Base-by-base conservation (phyloP, 192 early-diverging fungal species). In the Mortierella claussenii region DNA sequence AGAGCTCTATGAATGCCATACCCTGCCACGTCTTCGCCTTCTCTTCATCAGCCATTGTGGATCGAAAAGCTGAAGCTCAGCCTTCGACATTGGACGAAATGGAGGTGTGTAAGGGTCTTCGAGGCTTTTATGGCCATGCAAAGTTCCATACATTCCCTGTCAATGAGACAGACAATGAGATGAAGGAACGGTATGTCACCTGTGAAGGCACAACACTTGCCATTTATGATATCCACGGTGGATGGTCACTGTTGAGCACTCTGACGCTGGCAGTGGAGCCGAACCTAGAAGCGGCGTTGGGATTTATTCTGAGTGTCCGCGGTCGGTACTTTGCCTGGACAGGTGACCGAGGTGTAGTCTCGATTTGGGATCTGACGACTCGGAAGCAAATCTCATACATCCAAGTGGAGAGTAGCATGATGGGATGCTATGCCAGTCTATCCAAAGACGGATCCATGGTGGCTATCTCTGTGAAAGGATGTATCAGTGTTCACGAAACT, bases 321-420 rank as follows among this genome's bases (percentile, higher is more conserved):
- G 52, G 30, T 18, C n/a, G 26, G 18, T 42, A 53, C 21, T 65
- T 65, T 48, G 40, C 63, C 0, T 65, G 63, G 53, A 48, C 28
- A 8, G 32, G 18, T 48, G 2, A 34, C 9, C 32, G 20, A 31
- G 53, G 40, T 4, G 37, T 44, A 11, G 27, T 65, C 0, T 28
- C 30, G 8, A 18, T 65, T 9, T 65, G 37, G 32, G 44, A 65
- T 28, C 33, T 65, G 12, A 43, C 34, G 23, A 30, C 36, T 4
- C 36, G 43, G 4, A 28, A 17, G 0, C 18, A 53, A 5, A 33
- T 55, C n/a, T 55, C 53, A 0, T 45, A 32, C 24, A 64, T 50
- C 23, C 5, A 23, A 0, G 4, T 65, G 21, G 31, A 32, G 12
- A n/a, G 44, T 13, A 12, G 44, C 23, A 26, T 11, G 3, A n/a